Base-by-base conservation (phyloP, 768 basidiomycete genomes). In the Podaxis carcinomalis region DNA sequence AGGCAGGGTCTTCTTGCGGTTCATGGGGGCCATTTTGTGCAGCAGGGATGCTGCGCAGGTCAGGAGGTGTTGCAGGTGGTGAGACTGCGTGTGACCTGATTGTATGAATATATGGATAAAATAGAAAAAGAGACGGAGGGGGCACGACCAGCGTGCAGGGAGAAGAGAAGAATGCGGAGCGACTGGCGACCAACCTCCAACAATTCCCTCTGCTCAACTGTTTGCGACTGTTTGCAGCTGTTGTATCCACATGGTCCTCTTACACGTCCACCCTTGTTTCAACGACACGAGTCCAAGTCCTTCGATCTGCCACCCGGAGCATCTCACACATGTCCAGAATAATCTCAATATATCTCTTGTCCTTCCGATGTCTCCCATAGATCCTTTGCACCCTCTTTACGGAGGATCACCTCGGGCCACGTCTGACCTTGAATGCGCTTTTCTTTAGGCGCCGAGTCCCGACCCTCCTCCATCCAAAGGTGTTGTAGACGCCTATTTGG, bases 1-100 rank as follows among this genome's bases (percentile, higher is more conserved):
- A 70, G 83, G 80, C 25, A 83, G 78, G 59, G 80, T 80, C 71
- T 77, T 80, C 70, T 73, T 82, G 76, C 78, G 77, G 67, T 75
- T 75, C 73, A 77, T 72, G 63, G 69, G 65, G 62, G 66, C 60
- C 70, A 53, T 65, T 63, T 69, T 63, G 68, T 61, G 56, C 42
- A 60, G 62, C 36, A 53, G n/a, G 51, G 16, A 25, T 25, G 51
- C 50, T 32, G 54, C 32, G 54, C 55, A 51, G 56, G 28, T 40
- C 46, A 40, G 49, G 16, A 35, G 44, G 46, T 44, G 61, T 13
- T 25, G 42, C 52, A 42, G 40, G 40, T 42, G n/a, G 40, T 32
- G 19, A 19, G 49, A 51, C 32, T 5, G 51, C 32, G 32, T 16
- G 35, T 19, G 28, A 13, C 16, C 28, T 9, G 32, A 32, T 32